These are phyloP conservation scores for Phytophthora cryptogea DNA, from an alignment of 352 stramenopile species.

Conservation along the genomic window DNA sequence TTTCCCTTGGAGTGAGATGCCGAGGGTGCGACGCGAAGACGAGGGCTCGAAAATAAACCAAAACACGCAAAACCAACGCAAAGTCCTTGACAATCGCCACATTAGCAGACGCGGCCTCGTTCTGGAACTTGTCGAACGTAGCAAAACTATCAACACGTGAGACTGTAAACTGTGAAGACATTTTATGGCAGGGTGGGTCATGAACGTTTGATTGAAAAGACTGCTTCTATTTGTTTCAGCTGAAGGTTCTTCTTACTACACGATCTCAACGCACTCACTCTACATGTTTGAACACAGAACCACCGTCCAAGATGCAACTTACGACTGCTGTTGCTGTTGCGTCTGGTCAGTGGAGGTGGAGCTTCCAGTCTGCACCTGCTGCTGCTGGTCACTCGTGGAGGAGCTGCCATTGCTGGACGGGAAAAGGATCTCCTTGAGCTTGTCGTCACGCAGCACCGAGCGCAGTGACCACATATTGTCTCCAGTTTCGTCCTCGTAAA, in stretches of 20 bases:
- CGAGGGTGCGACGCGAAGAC: background rate
- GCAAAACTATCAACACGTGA: background rate
- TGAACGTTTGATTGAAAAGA: background rate
- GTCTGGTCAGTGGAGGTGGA: conserved; percentile 14
- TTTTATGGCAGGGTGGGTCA: background rate
- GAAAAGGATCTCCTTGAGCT: conserved; percentile 37
- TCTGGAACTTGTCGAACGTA: background rate
- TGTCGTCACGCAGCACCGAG: conserved; percentile 54
- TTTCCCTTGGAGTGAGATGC: background rate
- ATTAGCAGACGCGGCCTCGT: background rate
- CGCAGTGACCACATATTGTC: conserved; percentile 73
- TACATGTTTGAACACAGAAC: too few relatives aligned
- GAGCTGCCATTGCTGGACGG: conserved; percentile 23
- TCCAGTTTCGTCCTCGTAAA: conserved; percentile 62
- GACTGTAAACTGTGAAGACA: background rate
- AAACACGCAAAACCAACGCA: background rate
- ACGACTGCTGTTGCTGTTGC: conserved; percentile 21
- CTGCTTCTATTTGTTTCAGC: background rate
- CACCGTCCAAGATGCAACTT: too few relatives aligned
- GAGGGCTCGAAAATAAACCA: background rate
- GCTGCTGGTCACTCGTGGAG: conserved; percentile 12
- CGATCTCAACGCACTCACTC: background rate
- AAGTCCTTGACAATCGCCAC: too few relatives aligned
- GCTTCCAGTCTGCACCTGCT: conserved; percentile 7
- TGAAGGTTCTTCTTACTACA: background rate